Base-by-base conservation (phyloP, 2,329 filamentous ascomycete genomes). In the Diaporthe caulivora region DNA sequence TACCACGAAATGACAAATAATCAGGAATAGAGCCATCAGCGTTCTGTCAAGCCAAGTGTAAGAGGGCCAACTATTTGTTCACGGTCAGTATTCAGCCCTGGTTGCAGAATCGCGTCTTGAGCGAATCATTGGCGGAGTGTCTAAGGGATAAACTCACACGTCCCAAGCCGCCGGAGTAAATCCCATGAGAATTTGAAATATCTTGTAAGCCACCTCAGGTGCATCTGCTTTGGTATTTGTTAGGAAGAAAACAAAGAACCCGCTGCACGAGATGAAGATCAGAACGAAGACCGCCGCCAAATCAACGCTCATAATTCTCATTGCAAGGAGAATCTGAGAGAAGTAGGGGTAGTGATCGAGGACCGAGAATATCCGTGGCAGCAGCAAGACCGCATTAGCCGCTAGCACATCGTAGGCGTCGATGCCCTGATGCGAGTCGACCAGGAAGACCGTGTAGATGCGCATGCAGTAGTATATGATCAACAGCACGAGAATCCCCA, bases 111-210 rank as follows among this genome's bases (percentile, higher is more conserved):
- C 18, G 13, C 11, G 15, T 37, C 13, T 26, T 21, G 29, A 37
- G 21, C 18, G 17, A 21, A 3, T 24, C 29, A 29, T 21, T 18
- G 29, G 51, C 8, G 3, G 26, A 26, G 42, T 34, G 10, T n/a
- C 6, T 51, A 13, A 24, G n/a, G n/a, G 24, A 9, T 34, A 5
- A 1, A 86, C 87, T 82, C 83, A 90, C 92, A 97, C 90, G 74
- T 97, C 94, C 96, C 96, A 98, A 6, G 95, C 96, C 18, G 96
- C 95, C 15, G 96, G 96, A 0, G 95, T 98, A 80, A 97, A 98
- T 11, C 96, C 96, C 94, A 98, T 97, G 49, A 98, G 83, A 75
- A 98, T 93, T 84, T 98, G 95, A 78, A 98, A 97, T 70, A 98
- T 92, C 77, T 93, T 93, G 82, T 96, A 98, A 7, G 94, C 94